Conservation (phyloP, 1,284 basidiomycete genomes). For the Leccinum pachyderme region DNA sequence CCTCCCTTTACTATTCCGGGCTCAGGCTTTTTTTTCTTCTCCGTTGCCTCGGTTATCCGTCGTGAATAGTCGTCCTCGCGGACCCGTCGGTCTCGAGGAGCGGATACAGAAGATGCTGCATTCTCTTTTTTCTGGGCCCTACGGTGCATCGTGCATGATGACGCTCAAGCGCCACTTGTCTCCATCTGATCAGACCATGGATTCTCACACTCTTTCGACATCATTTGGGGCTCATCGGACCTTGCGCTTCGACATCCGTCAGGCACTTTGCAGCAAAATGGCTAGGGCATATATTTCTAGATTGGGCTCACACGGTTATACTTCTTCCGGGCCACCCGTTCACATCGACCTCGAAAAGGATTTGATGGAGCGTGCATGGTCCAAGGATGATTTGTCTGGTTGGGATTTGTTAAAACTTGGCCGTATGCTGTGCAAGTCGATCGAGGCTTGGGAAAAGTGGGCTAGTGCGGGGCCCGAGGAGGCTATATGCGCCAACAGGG, state of each 20-base stretch:
- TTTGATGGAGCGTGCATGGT: slow-evolving; percentile 69
- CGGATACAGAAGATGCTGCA: slow-evolving; percentile 55
- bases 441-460: slow-evolving; percentile 55
- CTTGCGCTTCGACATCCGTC: slow-evolving; percentile 62
- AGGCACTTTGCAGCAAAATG: slow-evolving; percentile 56
- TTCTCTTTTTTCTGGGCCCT: slow-evolving; percentile 60
- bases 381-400: slow-evolving; percentile 55
- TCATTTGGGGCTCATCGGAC: slow-evolving; percentile 67
- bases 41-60: slow-evolving; percentile 66
- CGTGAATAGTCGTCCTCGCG: slow-evolving; percentile 34
- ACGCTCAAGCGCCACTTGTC: slow-evolving; percentile 54
- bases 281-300: slow-evolving; percentile 62
- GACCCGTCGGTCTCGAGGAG: slow-evolving; percentile 48
- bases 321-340: slow-evolving; percentile 56
- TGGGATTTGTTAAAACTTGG: slow-evolving; percentile 67
- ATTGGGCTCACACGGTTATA: slow-evolving; percentile 51
- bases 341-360: slow-evolving; percentile 57
- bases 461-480: slow-evolving; percentile 26
- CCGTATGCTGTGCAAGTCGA: slow-evolving; percentile 48
- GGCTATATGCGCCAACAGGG: slow-evolving; percentile 35
- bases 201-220: slow-evolving; percentile 25
- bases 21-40: slow-evolving; percentile 58
- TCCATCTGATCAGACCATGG: slow-evolving; percentile 21
- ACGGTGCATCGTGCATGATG: slow-evolving; percentile 59
- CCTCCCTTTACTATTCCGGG: slow-evolving; percentile 69